Evolutionary conservation across 2,329 filamentous ascomycete species (phyloP), one percentile per base, ranked within the genome.

Genomic region (Alternaria metachromatica): DNA sequence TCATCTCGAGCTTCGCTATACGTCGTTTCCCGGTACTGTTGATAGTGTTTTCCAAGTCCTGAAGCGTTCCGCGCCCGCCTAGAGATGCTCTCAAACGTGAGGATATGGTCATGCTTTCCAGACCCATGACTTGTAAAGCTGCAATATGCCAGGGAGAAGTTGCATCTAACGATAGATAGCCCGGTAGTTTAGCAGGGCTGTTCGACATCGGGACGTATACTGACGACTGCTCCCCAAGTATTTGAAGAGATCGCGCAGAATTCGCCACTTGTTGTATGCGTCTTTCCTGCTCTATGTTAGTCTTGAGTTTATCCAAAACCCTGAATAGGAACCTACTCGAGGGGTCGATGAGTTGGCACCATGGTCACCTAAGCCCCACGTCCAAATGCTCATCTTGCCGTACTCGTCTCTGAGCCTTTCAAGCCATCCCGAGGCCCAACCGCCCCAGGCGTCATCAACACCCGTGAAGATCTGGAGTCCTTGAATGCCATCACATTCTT

Each of bases 401-500:
- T 94, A 95, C 78, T 99, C 96, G 76, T 99, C 96, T 65, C 92
- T 84, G 61, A 99, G 81, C 28, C 89, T 86, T 77, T 98, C 82
- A 55, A 82, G 70, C 77, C 81, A 84, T 65, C 74, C 77, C 55
- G 80, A 78, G 49, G 82, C 68, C 78, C 85, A 80, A 63, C 84
- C 79, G 66, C 83, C 78, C 83, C 83, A 85, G 64, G 86, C 79
- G 83, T 87, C 72, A 81, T 89, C 80, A 63, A 86, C 75, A 65
- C 85, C 76, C 69, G 86, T 76, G 73, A 88, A 73, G 69, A 84
- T 75, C 71, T 98, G 95, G 18, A 99, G 84, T 0, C 91, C 95
- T 80, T 97, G 94, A 82, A 98, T 86, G 59, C 93, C 90, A 79
- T 99, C 96, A 68, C 94, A 96, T 80, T 98, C 96, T 81, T 99